These are phyloP conservation scores for Didymella exigua DNA, from an alignment of 2,329 filamentous ascomycete species.

Conservation along the genomic window DNA sequence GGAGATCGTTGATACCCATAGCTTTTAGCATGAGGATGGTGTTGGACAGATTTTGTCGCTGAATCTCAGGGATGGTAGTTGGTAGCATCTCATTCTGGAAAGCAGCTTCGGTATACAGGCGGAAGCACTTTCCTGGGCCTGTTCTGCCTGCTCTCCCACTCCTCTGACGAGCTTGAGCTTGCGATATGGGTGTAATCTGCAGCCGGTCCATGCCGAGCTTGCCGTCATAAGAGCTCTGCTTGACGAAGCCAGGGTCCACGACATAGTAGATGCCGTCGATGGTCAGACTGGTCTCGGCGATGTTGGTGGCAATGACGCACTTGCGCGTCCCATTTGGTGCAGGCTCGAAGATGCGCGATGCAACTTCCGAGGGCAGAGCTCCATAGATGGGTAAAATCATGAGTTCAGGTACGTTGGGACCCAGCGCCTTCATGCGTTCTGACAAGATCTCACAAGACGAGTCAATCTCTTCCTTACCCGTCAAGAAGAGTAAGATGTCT, in stretches of 20 bases:
- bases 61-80: slow-evolving; percentile 94
- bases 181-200: slow-evolving; percentile 93
- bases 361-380: slow-evolving; percentile 89
- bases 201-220: slow-evolving; percentile 98
- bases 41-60: slow-evolving; percentile 87
- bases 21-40: slow-evolving; percentile 98
- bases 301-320: slow-evolving; percentile 97
- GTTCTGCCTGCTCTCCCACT: slow-evolving; percentile 92
- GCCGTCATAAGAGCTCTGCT: slow-evolving; percentile 95
- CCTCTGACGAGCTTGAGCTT: slow-evolving; percentile 94
- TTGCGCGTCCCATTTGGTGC: slow-evolving; percentile 85
- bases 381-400: slow-evolving; percentile 97
- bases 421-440: slow-evolving; percentile 95
- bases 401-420: slow-evolving; percentile 86
- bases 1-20: slow-evolving; percentile 97
- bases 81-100: slow-evolving; percentile 98
- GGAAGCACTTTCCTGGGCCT: slow-evolving; percentile 87
- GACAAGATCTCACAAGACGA: slow-evolving; percentile 89
- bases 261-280: slow-evolving; percentile 99
- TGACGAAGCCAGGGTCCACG: slow-evolving; percentile 95
- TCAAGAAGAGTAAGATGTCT: slow-evolving; percentile 96
- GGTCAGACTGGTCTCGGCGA: slow-evolving; percentile 96
- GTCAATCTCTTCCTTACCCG: slow-evolving; percentile 97
- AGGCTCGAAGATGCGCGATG: slow-evolving; percentile 92
- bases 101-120: slow-evolving; percentile 91